phyloP scores from a whole-genome alignment of 83 land plant species.

The Thuja plicata region DNA sequence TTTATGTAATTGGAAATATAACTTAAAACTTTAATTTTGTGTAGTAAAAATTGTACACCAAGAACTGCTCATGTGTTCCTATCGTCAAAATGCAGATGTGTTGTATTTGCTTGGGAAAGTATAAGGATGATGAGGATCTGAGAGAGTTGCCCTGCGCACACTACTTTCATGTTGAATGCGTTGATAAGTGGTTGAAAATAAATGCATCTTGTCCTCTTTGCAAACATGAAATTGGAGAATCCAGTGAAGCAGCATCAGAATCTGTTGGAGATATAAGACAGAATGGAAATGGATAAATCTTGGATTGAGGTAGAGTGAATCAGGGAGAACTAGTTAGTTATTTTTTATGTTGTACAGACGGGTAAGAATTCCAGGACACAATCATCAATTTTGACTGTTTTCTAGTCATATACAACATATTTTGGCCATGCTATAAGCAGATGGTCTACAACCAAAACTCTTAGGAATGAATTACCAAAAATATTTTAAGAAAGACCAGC shows the following conservation, averaged over 20 bases:
- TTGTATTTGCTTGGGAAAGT: slow-evolving; percentile 74
- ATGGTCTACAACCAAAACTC: background rate
- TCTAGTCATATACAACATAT: background rate
- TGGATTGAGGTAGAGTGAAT: background rate
- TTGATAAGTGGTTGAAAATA: slow-evolving; percentile 78
- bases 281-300: slow-evolving; percentile 7
- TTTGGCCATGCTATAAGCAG: background rate
- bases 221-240: slow-evolving; percentile 56
- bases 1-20: background rate
- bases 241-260: background rate
- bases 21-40: background rate
- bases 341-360: background rate
- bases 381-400: background rate
- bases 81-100: slow-evolving; percentile 44
- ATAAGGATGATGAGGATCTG: slow-evolving; percentile 62
- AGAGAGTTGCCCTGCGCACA: slow-evolving; percentile 70
- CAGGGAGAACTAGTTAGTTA: background rate
- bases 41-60: background rate
- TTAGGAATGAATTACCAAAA: background rate
- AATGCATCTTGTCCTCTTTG: slow-evolving; percentile 74
- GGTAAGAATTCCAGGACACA: background rate
- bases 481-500: background rate
- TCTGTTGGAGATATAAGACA: slow-evolving; percentile 7
- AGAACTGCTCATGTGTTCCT: background rate
- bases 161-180: slow-evolving; percentile 67